These are phyloP conservation scores for Echinochloa phyllopogon DNA, from an alignment of 176 grass and related monocot species.

Conservation along the genomic window DNA sequence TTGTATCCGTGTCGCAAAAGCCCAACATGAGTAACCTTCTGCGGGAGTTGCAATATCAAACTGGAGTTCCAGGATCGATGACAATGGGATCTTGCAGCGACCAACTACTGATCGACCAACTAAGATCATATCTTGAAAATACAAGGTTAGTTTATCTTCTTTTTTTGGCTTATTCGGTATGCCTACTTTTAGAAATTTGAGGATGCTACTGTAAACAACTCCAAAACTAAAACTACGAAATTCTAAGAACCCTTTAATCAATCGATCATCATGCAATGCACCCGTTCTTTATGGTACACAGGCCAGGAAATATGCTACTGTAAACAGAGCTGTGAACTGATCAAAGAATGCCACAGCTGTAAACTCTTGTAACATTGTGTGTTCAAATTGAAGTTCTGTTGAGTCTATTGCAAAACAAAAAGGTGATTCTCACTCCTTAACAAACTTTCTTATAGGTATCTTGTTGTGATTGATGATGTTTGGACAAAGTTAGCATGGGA, in stretches of 20 bases:
- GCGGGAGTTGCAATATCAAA: background rate
- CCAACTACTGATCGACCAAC: background rate
- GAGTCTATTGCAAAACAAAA: background rate
- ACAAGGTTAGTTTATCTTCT: background rate
- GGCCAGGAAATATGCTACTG: background rate
- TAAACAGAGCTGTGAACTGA: background rate
- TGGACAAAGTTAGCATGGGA: background rate
- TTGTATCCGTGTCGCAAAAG: constrained; percentile 9
- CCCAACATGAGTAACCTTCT: constrained; percentile 8
- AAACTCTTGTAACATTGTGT: background rate
- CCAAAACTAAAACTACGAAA: background rate
- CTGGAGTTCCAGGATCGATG: background rate
- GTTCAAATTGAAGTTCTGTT: background rate
- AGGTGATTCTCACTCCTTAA: background rate
- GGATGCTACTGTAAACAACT: too few species aligned
- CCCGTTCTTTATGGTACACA: background rate
- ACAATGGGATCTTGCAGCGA: background rate
- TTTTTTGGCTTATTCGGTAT: background rate
- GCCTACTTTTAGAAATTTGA: background rate
- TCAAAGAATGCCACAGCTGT: background rate
- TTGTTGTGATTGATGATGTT: background rate
- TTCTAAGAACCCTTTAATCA: background rate
- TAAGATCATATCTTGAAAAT: constrained; percentile 7
- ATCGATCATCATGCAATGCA: background rate
- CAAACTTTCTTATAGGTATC: background rate